These are phyloP conservation scores for Chlorella sp. DNA, from an alignment of 139 green algal species.

Conservation along the genomic window DNA sequence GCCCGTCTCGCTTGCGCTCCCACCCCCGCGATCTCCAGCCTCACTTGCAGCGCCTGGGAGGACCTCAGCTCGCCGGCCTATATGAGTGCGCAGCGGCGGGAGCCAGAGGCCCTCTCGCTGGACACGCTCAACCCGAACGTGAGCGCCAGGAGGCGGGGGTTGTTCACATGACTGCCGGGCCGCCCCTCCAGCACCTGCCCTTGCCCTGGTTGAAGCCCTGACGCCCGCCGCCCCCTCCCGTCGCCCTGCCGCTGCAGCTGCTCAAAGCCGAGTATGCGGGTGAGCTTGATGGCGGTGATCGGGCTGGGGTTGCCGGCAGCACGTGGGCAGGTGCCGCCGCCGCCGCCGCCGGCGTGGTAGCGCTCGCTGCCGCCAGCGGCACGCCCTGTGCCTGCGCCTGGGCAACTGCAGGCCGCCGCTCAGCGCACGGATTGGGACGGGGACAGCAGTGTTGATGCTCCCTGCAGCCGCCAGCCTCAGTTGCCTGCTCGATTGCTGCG, in stretches of 20 bases:
- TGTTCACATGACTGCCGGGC: no score
- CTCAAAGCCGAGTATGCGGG: slow-evolving; percentile 7
- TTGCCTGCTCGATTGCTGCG: no score
- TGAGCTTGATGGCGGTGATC: neutral
- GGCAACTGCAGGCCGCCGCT: no score
- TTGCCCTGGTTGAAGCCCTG: neutral
- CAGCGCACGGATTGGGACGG: no score
- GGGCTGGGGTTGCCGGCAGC: neutral
- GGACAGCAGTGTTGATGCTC: neutral
- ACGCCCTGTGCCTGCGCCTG: no score
- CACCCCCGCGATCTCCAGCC: no score
- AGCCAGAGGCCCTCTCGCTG: neutral
- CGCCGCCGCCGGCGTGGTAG: neutral
- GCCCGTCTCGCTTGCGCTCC: no score
- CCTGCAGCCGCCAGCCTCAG: neutral
- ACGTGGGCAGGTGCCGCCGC: neutral
- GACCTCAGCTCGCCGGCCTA: no score
- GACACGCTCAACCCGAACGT: slow-evolving; percentile 25
- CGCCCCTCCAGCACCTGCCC: neutral
- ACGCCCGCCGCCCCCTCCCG: neutral
- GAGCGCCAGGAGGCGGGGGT: neutral
- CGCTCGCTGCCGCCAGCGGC: neutral
- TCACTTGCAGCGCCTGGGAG: no score
- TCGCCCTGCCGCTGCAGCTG: neutral
- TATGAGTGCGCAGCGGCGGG: neutral